Base-by-base conservation (phyloP, 208 protist genomes). In the Acanthamoeba sp. region DNA sequence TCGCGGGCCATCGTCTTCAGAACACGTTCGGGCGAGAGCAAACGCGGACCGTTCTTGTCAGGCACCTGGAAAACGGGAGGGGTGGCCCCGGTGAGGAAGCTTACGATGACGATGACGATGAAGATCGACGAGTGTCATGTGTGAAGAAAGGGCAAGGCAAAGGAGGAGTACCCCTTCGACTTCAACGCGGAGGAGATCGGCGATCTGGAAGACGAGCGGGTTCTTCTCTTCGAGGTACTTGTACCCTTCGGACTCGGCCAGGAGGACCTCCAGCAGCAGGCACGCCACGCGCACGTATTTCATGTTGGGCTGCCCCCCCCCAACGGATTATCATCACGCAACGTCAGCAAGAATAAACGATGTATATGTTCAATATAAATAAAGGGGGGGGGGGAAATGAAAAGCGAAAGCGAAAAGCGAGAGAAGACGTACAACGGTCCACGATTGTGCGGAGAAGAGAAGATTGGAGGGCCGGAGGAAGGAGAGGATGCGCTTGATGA, bases 1-100 rank as follows among this genome's bases (percentile, higher is more conserved):
- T 96, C 95, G 29, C 94, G 38, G 24, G 94, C 88, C 94, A 96
- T 95, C 0, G 93, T 96, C 71, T 96, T 96, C 0, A 94, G 71
- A 5, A 96, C 91, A 14, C 93, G 94, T 22, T 96, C 95, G 6
- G 93, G 90, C 18, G 89, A 94, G 0, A 96, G 80, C 2, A 95
- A 52, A 38, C 93, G 42, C 0, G 64, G 59, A 22, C 57, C 84
- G 84, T 34, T 91, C 34, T 71, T 85, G 76, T 85, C 76, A 5
- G 69, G 69, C 29, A 78, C 64, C 64, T 73, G 64, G 7, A 38
- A n/a, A 40, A 36, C n/a, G n/a, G n/a, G n/a, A n/a, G n/a, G n/a
- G n/a, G n/a, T n/a, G n/a, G n/a, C n/a, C n/a, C 55, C 12, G 55
- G 34, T 20, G 69, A 85, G n/a, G 9, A 85, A 85, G 34, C 12